Evolutionary conservation across 2,329 filamentous ascomycete species (phyloP), one percentile per base, ranked within the genome.

Genomic region (Catunica adiposa): DNA sequence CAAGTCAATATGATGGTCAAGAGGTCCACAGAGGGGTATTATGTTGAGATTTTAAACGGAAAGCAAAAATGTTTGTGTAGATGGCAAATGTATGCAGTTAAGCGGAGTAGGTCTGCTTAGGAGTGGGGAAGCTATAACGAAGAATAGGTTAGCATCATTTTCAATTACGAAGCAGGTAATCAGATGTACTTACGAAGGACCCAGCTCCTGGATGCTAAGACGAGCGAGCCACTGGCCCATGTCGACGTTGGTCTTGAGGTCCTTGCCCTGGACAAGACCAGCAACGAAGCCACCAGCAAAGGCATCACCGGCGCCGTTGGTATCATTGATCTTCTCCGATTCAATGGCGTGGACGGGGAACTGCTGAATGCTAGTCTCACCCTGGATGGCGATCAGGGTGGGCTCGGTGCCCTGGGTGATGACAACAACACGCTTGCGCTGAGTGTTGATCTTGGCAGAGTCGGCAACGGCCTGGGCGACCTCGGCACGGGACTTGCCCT

Each of bases 161-260:
- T n/a, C n/a, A n/a, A 40, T n/a, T 3, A 42, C 5, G 25, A 15
- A 2, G 22, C 9, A 25, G 11, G 15, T 23, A 20, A 23, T 6
- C 44, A 22, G 38, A 20, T 44, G 42, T 61, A 85, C 86, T 77
- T 84, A 97, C 84, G 89, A 92, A 71, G 90, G 89, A 64, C 92
- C 92, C 64, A 96, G 76, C 73, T 97, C 89, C 74, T 90, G 83
- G 69, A 98, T 90, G 76, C 89, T 92, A 65, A 95, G 76, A 66
- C 84, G 84, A 52, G 92, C 92, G 62, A 98, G 79, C 92, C 92
- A 98, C 72, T 96, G 89, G 61, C 92, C 92, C 78, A 92, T 86
- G 69, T 96, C 86, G 63, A 98, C 78, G 65, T 78, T 78, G 62
- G 82, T 80, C 64, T 85, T 82, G 53, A 98, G 76, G 55, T 80